Conservation (phyloP, 169 alveolate species). For the Plasmodium coatneyi region DNA sequence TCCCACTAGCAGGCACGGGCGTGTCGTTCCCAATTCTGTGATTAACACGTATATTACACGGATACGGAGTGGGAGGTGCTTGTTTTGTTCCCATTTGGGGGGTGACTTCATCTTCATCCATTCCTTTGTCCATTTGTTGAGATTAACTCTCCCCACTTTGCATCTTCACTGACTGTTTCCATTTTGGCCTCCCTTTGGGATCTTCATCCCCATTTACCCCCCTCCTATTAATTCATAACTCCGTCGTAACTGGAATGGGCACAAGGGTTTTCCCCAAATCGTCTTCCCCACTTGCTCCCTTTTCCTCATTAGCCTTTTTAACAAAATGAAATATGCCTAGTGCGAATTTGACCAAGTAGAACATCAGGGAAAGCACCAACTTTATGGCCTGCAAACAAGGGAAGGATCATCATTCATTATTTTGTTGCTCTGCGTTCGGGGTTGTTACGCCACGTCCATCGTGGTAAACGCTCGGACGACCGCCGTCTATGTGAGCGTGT, state of each 20-base stretch:
- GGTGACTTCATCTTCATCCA: not conserved
- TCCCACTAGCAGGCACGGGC: not conserved
- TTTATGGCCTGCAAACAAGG: constrained; percentile 23
- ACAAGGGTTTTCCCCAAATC: constrained; percentile 6
- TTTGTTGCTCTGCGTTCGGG: not conserved
- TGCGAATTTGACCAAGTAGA: not conserved
- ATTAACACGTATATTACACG: not conserved
- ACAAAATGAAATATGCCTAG: constrained; percentile 3
- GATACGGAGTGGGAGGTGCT: not conserved
- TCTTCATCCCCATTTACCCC: not conserved
- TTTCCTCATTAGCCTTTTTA: not conserved
- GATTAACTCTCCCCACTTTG: not conserved
- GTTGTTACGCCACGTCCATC: not conserved
- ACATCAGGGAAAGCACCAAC: constrained; percentile 8
- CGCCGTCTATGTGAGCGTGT: not conserved
- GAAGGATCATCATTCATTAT: not conserved
- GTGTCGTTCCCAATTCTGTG: not conserved
- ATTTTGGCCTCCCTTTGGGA: not conserved
- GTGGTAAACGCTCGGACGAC: not conserved
- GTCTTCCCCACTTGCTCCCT: not conserved
- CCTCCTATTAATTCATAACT: constrained; percentile 4
- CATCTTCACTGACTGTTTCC: not conserved
- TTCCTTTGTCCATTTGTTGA: not conserved
- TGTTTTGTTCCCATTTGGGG: not conserved
- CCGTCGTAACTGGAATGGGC: not conserved